phyloP scores from a whole-genome alignment of 768 basidiomycete genomes.

The Leucosporidium creatinivorum region DNA sequence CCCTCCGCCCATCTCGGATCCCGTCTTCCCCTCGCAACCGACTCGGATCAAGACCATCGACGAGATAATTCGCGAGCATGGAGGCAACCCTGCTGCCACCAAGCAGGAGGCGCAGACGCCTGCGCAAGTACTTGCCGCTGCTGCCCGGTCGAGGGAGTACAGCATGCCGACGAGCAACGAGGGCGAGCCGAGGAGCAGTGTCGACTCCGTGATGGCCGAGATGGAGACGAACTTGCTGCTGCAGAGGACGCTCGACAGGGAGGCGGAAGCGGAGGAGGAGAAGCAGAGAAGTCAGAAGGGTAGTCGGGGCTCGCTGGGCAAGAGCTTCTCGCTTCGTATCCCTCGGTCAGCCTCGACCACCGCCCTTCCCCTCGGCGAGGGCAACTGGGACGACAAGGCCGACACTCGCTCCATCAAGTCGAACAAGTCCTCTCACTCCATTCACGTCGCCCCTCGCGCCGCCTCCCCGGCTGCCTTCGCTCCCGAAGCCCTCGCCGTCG shows the following conservation, averaged over 20 bases:
- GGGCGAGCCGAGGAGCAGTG: background rate
- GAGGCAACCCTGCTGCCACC: background rate
- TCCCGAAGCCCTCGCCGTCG: background rate
- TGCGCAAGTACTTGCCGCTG: background rate
- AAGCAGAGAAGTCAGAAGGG: too few species aligned
- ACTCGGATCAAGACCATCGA: constrained; percentile 25
- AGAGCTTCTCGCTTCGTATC: background rate
- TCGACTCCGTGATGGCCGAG: constrained; percentile 11
- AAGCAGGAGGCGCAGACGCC: background rate
- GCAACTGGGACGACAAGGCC: background rate
- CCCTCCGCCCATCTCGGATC: background rate
- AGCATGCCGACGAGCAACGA: background rate
- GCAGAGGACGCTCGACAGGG: background rate
- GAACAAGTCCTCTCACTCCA: background rate
- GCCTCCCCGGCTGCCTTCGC: background rate
- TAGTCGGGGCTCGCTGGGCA: too few species aligned
- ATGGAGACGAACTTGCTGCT: background rate
- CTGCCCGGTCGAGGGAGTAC: background rate
- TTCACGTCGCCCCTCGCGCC: background rate
- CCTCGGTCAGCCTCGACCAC: background rate
- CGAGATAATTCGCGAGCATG: constrained; percentile 30
- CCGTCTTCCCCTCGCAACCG: background rate
- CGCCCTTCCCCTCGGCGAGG: background rate
- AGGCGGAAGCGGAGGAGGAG: background rate
- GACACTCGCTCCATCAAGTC: constrained; percentile 5